Base-by-base conservation (phyloP, 352 stramenopile species). In the Thalassiosira allenii region DNA sequence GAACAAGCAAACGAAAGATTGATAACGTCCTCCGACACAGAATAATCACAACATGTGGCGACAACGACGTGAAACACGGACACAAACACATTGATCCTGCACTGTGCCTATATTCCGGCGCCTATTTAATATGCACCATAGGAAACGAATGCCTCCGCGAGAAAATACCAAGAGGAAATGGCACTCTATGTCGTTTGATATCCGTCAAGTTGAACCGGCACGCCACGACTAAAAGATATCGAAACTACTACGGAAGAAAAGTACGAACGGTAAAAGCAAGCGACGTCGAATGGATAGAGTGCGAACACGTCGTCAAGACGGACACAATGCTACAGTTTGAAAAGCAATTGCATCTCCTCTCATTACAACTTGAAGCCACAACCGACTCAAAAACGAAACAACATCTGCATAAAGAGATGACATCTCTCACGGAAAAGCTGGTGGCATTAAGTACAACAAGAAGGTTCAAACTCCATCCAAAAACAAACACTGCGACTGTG, bases 201-300 rank as follows among this genome's bases (percentile, higher is more conserved):
- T 41, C 14, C 20, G 30, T 84, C 0, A 79, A 79, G 51, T 12
- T 83, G 2, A 84, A 76, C 54, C 20, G 65, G 2, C 23, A 56
- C n/a, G 8, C 47, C 27, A 33, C 34, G 58, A 57, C 14, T 41
- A 40, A 62, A 29, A 65, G 3, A 44, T 76, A 23, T 14, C 67
- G 67, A 58, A 80, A 79, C 29, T 84, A 71, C 25, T 68, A 84
- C 27, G 29, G 51, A 33, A 72, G 62, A 53, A 84, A 81, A 37
- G 76, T 84, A 0, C 43, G 27, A 27, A 81, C 70, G 14, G 70
- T 84, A 0, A 27, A 37, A 65, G 54, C 34, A 56, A 27, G 40
- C 29, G 65, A 84, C 59, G 69, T 84, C 27, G 44, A 84, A 25
- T 81, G 63, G 54, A 44, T 84, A 29, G 44, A 76, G 63, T 33